Percentiles rank a stretch among this genome's conserved stretches.
Conservation (phyloP, 169 alveolate species). For the Babesia bigemina region DNA sequence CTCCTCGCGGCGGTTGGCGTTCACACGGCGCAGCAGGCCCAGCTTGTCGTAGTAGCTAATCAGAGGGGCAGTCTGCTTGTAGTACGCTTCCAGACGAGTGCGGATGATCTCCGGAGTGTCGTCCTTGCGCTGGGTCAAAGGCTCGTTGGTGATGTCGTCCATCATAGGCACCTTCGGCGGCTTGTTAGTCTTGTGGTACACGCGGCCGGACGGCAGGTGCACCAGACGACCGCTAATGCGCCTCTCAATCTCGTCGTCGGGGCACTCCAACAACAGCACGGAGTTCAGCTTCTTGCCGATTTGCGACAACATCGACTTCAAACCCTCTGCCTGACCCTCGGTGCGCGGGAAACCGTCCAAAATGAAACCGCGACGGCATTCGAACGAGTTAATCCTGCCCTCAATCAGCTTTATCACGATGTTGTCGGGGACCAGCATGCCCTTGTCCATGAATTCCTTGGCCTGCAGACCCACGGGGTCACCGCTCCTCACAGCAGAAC, state of each 20-base stretch:
- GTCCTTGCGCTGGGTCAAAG: constrained; percentile 56
- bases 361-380: constrained; percentile 89
- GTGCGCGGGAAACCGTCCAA: constrained; percentile 96
- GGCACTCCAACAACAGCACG: constrained; percentile 88
- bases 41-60: constrained; percentile 68
- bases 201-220: constrained; percentile 93
- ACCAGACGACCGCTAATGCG: constrained; percentile 90
- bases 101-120: constrained; percentile 73
- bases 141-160: constrained; percentile 90
- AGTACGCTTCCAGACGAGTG: constrained; percentile 70
- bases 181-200: constrained; percentile 88
- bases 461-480: constrained; percentile 76
- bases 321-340: constrained; percentile 88
- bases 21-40: constrained; percentile 61
- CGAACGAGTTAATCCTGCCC: constrained; percentile 84
- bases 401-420: constrained; percentile 85
- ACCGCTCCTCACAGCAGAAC: constrained; percentile 46
- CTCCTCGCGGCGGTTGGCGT: constrained; percentile 69
- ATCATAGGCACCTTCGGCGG: constrained; percentile 87
- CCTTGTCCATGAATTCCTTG: constrained; percentile 87
- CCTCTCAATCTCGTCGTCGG: constrained; percentile 86
- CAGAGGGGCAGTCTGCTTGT: constrained; percentile 72
- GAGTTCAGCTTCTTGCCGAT: constrained; percentile 72
- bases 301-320: constrained; percentile 58
- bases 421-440: constrained; percentile 90